phyloP scores from a whole-genome alignment of 371 early-diverging fungal species.

The Mucor sp. region DNA sequence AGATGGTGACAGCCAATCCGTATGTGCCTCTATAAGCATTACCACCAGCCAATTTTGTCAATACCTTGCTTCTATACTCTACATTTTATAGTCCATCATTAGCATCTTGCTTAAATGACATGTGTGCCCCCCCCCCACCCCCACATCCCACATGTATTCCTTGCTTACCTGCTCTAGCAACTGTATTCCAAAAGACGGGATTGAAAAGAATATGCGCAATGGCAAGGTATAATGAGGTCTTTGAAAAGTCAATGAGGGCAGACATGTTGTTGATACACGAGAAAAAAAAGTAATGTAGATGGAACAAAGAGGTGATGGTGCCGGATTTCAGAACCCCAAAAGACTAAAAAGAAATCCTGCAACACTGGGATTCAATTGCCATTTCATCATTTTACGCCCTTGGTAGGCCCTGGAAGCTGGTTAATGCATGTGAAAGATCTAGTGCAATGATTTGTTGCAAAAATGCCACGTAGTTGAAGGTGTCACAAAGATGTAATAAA shows the following conservation, averaged over 20 bases:
- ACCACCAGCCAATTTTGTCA: constrained; percentile 76
- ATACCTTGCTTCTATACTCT: constrained; percentile 76
- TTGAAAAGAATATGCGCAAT: constrained; percentile 82
- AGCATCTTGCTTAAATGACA: background rate
- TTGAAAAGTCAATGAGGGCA: constrained; percentile 56
- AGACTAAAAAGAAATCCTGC: constrained; percentile 10
- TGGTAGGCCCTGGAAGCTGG: background rate
- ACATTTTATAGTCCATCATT: background rate
- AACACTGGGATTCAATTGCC: constrained; percentile 7
- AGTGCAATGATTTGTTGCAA: constrained; percentile 17
- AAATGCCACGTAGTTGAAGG: constrained; percentile 19
- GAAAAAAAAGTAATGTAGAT: constrained; percentile 4
- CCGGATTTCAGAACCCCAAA: background rate
- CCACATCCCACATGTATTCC: background rate
- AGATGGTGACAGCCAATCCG: constrained; percentile 78
- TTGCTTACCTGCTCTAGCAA: constrained; percentile 71
- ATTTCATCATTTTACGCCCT: constrained; percentile 3
- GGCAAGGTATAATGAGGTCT: constrained; percentile 70
- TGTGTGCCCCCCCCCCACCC: background rate
- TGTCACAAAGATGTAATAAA: background rate
- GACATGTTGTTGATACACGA: constrained; percentile 14
- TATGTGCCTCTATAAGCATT: constrained; percentile 78
- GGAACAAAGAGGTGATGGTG: background rate
- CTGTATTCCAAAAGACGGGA: constrained; percentile 90
- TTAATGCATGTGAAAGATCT: constrained; percentile 8